Evolutionary conservation across 2,329 filamentous ascomycete species (phyloP).

Genomic region (Aspergillus uvarum): DNA sequence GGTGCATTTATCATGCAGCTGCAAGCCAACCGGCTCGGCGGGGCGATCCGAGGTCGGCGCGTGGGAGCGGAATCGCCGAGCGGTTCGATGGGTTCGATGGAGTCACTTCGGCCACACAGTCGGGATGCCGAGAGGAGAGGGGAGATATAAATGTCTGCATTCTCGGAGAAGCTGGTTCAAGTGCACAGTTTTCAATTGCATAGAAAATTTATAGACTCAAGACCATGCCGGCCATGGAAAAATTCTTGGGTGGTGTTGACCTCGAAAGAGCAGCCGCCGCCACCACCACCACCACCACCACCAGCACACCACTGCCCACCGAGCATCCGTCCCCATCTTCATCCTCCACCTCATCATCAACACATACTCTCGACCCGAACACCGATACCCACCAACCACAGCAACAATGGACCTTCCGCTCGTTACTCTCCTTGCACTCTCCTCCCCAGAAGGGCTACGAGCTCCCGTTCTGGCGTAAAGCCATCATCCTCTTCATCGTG

Average conservation of each 20-base stretch:
- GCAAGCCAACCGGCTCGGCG: not conserved
- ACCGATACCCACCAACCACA: not conserved
- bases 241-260: slow-evolving; percentile 5
- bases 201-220: not conserved
- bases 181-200: not conserved
- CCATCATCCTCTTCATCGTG: slow-evolving; percentile 42
- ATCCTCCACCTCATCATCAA: not conserved
- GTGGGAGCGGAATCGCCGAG: not conserved
- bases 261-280: slow-evolving; percentile 14
- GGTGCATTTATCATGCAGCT: not conserved
- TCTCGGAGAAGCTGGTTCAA: not conserved
- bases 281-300: not conserved
- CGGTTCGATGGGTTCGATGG: not conserved
- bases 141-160: slow-evolving; percentile 13
- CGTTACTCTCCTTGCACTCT: not conserved
- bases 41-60: not conserved
- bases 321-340: not conserved
- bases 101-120: slow-evolving; percentile 16
- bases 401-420: not conserved
- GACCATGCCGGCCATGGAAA: slow-evolving; percentile 14
- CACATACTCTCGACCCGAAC: not conserved
- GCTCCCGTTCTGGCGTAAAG: slow-evolving; percentile 41
- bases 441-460: slow-evolving; percentile 19
- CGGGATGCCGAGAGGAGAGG: slow-evolving; percentile 18
- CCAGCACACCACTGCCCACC: too few species aligned